Conservation (phyloP, 352 stramenopile genomes). For the Pythium dissimile region DNA sequence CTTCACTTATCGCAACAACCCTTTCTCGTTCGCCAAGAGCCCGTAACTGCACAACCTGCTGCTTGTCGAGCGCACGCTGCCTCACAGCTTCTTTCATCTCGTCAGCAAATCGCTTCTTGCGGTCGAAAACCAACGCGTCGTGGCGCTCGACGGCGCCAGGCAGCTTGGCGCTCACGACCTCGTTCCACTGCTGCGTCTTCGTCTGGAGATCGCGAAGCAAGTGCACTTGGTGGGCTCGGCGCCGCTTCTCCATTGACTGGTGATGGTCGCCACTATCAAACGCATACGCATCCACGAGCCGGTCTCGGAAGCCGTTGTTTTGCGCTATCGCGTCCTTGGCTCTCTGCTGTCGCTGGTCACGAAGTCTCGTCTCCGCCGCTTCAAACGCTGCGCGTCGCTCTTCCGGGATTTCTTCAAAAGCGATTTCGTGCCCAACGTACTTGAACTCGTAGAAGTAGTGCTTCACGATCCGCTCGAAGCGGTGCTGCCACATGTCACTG, state of each 20-base stretch:
- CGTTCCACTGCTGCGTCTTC: constrained; percentile 29
- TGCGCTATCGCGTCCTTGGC: constrained; percentile 31
- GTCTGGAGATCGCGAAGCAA: constrained; percentile 13
- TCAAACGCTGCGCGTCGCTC: constrained; percentile 4
- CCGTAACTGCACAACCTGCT: background rate
- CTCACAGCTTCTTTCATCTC: constrained; percentile 17
- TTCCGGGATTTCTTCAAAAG: constrained; percentile 29
- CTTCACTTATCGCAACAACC: too few species aligned
- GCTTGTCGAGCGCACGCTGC: constrained; percentile 2
- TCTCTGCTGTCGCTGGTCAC: constrained; percentile 27
- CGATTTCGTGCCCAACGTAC: constrained; percentile 42
- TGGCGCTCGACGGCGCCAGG: constrained; percentile 5
- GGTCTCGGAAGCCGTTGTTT: constrained; percentile 34
- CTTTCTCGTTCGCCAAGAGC: too few species aligned
- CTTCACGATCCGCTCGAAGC: constrained; percentile 48
- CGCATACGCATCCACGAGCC: constrained; percentile 28
- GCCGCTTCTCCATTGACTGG: background rate
- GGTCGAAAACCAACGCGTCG: background rate
- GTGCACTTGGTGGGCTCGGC: constrained; percentile 13
- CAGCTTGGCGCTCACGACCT: constrained; percentile 14
- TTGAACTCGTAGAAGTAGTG: constrained; percentile 79
- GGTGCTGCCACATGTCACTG: constrained; percentile 38
- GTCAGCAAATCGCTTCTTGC: constrained; percentile 13
- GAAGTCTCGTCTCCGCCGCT: constrained; percentile 20
- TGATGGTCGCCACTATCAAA: background rate